phyloP scores from a whole-genome alignment of 768 basidiomycete species.

The Suillus occidentalis region DNA sequence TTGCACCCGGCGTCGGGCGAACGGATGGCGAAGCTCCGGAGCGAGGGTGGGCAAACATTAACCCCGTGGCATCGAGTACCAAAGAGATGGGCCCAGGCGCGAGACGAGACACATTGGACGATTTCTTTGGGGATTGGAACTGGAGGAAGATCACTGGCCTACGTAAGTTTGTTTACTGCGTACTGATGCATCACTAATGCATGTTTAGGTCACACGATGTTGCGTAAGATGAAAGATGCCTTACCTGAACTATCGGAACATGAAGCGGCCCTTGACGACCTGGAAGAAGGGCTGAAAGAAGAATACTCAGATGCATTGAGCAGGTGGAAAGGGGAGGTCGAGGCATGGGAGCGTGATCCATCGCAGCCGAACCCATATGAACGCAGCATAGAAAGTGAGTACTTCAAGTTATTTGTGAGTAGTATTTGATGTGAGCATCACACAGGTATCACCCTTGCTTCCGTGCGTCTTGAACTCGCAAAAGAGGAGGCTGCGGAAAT shows the following conservation, averaged over 20 bases:
- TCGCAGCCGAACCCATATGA: constrained; percentile 26
- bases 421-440: background rate
- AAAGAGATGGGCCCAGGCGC: constrained; percentile 35
- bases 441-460: constrained; percentile 4
- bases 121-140: constrained; percentile 33
- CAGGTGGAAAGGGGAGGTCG: constrained; percentile 17
- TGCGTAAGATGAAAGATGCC: constrained; percentile 7
- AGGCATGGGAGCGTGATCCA: constrained; percentile 24
- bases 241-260: constrained; percentile 1
- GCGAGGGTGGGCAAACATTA: constrained; percentile 33
- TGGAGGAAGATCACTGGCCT: constrained; percentile 32
- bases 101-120: constrained; percentile 34
- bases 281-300: background rate
- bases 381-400: background rate
- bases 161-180: constrained; percentile 14
- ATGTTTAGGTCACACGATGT: background rate
- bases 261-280: background rate
- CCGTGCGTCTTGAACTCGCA: constrained; percentile 10
- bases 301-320: constrained; percentile 3
- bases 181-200: constrained; percentile 1
- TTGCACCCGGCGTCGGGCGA: constrained; percentile 24
- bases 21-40: constrained; percentile 40
- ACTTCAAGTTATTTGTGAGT: background rate
- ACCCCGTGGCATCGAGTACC: constrained; percentile 29
- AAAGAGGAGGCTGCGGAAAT: constrained; percentile 8